A percentile compares a stretch with the other conserved stretches of the same genome.
phyloP scores from a whole-genome alignment of 805 yeast genomes.

The Candida nemodendra region DNA sequence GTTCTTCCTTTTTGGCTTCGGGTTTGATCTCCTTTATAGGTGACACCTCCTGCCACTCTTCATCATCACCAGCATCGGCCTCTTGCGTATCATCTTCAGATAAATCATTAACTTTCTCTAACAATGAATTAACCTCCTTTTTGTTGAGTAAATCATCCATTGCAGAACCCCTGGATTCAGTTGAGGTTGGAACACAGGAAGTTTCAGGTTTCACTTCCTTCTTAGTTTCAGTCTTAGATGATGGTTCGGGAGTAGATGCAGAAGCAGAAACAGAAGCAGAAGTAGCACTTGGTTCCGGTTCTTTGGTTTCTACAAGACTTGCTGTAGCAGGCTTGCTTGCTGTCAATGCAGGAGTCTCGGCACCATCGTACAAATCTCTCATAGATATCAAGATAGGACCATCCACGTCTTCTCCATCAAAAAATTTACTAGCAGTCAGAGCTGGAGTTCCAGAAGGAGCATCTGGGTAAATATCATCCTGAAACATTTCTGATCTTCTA shows the following conservation, averaged over 20 bases:
- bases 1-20: slow-evolving; percentile 5
- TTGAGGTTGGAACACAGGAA: neutral
- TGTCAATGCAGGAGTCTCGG: slow-evolving; percentile 50
- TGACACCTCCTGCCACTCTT: slow-evolving; percentile 28
- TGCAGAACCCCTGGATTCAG: neutral
- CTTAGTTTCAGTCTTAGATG: slow-evolving; percentile 23
- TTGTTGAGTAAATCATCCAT: slow-evolving; percentile 49
- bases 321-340: slow-evolving; percentile 37
- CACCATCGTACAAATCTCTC: slow-evolving; percentile 78
- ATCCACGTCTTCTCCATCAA: slow-evolving; percentile 70
- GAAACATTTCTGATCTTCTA: slow-evolving; percentile 89
- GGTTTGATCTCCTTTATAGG: slow-evolving; percentile 2
- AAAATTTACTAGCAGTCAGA: slow-evolving; percentile 74
- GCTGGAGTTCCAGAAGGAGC: slow-evolving; percentile 83
- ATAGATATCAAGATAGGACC: slow-evolving; percentile 80
- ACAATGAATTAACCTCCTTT: slow-evolving; percentile 44
- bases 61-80: slow-evolving; percentile 28
- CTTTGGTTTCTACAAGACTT: too few relatives aligned
- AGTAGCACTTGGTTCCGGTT: neutral
- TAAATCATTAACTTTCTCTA: slow-evolving; percentile 42
- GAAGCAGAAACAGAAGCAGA: slow-evolving; percentile 18
- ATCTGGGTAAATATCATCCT: slow-evolving; percentile 89
- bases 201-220: slow-evolving; percentile 14
- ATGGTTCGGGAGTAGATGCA: slow-evolving; percentile 26
- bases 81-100: slow-evolving; percentile 41